Percentiles rank a stretch among this genome's conserved stretches.
Conservation (phyloP, 23 red algal species). For the Agarophyton chilense region DNA sequence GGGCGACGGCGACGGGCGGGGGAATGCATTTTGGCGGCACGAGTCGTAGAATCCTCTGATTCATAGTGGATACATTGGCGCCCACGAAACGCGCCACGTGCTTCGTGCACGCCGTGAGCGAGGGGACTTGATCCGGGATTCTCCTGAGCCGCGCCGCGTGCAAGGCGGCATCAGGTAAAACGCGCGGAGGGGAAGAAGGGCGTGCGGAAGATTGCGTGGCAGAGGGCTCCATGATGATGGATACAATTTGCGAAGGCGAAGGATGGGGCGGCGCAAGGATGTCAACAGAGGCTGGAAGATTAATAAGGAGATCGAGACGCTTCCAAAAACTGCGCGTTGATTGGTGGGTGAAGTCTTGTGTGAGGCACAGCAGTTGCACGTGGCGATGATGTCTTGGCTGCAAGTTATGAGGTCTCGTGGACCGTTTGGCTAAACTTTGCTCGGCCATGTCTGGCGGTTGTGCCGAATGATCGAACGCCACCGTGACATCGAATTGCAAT, state of each 20-base stretch:
- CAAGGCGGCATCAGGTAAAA: neutral
- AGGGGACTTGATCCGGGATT: neutral
- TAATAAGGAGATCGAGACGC: neutral
- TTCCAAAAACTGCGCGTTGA: neutral
- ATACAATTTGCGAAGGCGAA: neutral
- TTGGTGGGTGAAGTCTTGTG: neutral
- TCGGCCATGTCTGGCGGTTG: too few species aligned
- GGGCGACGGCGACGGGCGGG: neutral
- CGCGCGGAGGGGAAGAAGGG: neutral
- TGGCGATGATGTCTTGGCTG: neutral
- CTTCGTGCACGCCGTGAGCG: neutral
- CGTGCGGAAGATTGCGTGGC: neutral
- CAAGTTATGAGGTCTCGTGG: neutral
- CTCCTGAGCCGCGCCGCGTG: constrained; percentile 29
- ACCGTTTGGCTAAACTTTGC: too few species aligned
- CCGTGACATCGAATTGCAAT: neutral
- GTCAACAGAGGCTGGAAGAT: too few species aligned
- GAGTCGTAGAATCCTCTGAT: constrained; percentile 13
- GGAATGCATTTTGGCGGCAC: neutral
- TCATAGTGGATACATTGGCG: constrained; percentile 8
- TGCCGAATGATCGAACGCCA: neutral
- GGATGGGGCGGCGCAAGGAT: too few species aligned
- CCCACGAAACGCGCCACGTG: constrained; percentile 10
- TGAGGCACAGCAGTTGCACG: neutral
- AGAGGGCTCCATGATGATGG: neutral